Evolutionary conservation across 2,329 filamentous ascomycete species (phyloP), one percentile per base, ranked within the genome.

Genomic region (Colletotrichum sojae): DNA sequence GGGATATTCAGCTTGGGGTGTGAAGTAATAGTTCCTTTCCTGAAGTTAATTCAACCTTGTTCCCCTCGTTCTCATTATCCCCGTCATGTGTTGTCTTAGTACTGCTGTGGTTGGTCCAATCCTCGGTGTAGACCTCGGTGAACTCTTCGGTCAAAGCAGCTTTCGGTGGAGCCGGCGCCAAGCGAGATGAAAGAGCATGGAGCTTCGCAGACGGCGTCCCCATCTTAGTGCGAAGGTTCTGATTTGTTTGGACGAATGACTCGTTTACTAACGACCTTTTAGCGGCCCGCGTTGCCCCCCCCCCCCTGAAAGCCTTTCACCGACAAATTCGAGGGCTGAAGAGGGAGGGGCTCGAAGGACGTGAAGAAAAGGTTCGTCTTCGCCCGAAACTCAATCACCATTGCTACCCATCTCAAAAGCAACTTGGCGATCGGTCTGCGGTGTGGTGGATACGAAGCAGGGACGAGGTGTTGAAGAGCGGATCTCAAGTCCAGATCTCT

Each of bases 191-290:
- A 59, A 36, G 39, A 52, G 46, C 27, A 39, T 18, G 40, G 16
- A 15, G 31, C 61, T 39, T 16, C n/a, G 4, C 25, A n/a, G 66
- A 48, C 54, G 54, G 40, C 54, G 25, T 39, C 1, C 10, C 22
- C 2, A 36, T 53, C 49, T 53, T 57, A 53, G 52, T 13, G 59
- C 58, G 12, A 20, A 45, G 45, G 16, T 58, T 58, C 39, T 22
- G 40, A 36, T 39, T 54, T 43, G 9, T 27, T 48, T 65, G 40
- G 65, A 68, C 65, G 31, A 68, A 68, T 69, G 61, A 69, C 54
- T 69, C 61, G 66, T 10, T 10, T 49, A 25, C n/a, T 46, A 13
- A 18, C 39, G 6, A 25, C 13, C 31, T 8, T 39, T 16, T 31
- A 64, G 49, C 55, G 66, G 54, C 54, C 20, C 61, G 40, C 48